Evolutionary conservation across 257 asterid species (phyloP).

Genomic region (Nicotiana otophora): DNA sequence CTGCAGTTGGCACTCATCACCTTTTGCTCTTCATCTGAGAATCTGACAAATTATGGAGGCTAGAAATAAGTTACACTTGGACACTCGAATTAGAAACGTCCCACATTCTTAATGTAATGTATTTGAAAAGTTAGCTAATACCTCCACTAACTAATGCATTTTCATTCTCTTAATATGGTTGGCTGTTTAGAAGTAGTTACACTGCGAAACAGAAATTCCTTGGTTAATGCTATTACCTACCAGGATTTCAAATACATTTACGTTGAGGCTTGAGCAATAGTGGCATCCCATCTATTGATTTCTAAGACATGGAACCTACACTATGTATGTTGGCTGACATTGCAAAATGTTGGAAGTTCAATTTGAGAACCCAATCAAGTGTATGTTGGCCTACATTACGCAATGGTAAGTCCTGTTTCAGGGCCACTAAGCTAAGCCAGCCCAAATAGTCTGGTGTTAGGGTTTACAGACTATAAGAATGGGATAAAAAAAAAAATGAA

Average conservation of each 20-base stretch:
- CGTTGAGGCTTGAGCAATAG: not conserved
- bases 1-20: not conserved
- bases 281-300: not conserved
- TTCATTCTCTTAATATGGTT: not conserved
- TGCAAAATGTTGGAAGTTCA: not conserved
- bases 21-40: not conserved
- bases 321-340: not conserved
- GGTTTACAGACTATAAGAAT: not conserved
- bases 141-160: not conserved
- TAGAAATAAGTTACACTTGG: not conserved
- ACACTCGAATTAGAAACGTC: not conserved
- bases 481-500: not conserved
- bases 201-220: not conserved
- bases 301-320: not conserved
- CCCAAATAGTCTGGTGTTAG: not conserved
- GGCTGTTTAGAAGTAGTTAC: not conserved
- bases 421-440: not conserved
- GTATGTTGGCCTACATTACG: not conserved
- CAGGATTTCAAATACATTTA: not conserved
- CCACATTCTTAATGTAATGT: slow-evolving; percentile 2
- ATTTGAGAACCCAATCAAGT: not conserved
- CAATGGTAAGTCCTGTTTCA: not conserved
- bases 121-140: not conserved
- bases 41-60: not conserved
- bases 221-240: not conserved